phyloP scores from a whole-genome alignment of 108 stramenopile species.

The Parietichytrium sp. region DNA sequence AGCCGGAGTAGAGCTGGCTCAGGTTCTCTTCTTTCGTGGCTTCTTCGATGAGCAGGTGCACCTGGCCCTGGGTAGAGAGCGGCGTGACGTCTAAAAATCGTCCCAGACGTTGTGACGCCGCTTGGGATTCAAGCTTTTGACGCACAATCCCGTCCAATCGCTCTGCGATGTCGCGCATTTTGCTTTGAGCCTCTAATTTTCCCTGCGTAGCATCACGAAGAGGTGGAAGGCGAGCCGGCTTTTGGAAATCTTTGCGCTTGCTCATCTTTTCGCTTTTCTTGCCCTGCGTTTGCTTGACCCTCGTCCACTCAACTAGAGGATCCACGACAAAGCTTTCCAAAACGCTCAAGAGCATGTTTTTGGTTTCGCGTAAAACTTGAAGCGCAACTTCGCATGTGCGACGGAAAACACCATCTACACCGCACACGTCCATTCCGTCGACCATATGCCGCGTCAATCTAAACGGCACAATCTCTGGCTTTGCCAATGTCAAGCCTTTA shows the following conservation, averaged over 20 bases:
- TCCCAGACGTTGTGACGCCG: background rate
- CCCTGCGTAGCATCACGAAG: background rate
- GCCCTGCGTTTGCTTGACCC: slow-evolving; percentile 42
- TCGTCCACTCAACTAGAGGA: slow-evolving; percentile 41
- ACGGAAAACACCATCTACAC: slow-evolving; percentile 82
- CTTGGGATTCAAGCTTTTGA: background rate
- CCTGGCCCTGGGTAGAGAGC: slow-evolving; percentile 66
- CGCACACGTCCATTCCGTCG: slow-evolving; percentile 87
- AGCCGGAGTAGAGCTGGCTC: slow-evolving; percentile 61
- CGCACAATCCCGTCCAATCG: slow-evolving; percentile 12
- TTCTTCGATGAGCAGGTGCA: slow-evolving; percentile 62
- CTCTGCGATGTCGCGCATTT: background rate
- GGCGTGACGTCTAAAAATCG: slow-evolving; percentile 47
- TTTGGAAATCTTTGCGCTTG: background rate
- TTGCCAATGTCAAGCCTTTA: slow-evolving; percentile 82
- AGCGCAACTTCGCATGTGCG: slow-evolving; percentile 75
- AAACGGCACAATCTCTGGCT: slow-evolving; percentile 97
- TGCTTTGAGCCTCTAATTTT: background rate
- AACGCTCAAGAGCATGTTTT: slow-evolving; percentile 87
- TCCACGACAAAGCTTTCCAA: slow-evolving; percentile 86
- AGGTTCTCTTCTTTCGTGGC: slow-evolving; percentile 61
- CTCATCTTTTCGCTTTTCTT: slow-evolving; percentile 46
- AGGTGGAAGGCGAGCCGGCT: too few relatives aligned
- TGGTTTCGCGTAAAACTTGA: slow-evolving; percentile 79
- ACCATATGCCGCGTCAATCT: slow-evolving; percentile 96